These are phyloP conservation scores for Agaricus blazei DNA, from an alignment of 768 basidiomycete species.

Conservation along the genomic window DNA sequence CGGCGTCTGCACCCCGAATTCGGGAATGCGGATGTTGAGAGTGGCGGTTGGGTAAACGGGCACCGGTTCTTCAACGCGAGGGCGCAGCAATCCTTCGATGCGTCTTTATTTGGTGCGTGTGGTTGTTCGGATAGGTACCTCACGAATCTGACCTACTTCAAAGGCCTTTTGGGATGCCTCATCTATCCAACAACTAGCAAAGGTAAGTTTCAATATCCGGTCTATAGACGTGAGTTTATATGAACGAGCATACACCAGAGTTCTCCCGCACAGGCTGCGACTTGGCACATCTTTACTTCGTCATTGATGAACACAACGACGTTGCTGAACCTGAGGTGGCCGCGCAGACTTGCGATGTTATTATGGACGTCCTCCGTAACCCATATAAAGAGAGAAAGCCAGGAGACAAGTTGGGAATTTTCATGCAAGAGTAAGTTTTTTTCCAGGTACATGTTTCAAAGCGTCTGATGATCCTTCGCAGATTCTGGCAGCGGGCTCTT, in stretches of 20 bases:
- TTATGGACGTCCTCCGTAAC: slow-evolving; percentile 18
- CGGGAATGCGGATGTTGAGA: slow-evolving; percentile 19
- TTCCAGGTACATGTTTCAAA: background rate
- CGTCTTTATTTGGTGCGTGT: slow-evolving; percentile 19
- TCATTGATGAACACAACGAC: slow-evolving; percentile 19
- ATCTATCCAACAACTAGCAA: background rate
- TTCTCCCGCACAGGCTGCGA: slow-evolving; percentile 17
- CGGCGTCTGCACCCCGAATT: slow-evolving; percentile 6
- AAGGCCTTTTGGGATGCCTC: slow-evolving; percentile 6
- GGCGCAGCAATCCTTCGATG: slow-evolving; percentile 19
- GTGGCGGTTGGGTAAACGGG: slow-evolving; percentile 19
- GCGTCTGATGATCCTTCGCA: background rate
- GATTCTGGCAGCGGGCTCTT: slow-evolving; percentile 15
- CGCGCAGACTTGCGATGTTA: slow-evolving; percentile 11
- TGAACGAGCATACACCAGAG: slow-evolving; percentile 11
- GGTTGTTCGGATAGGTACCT: background rate
- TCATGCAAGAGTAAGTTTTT: slow-evolving; percentile 5
- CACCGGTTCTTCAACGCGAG: slow-evolving; percentile 19
- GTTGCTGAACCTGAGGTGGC: slow-evolving; percentile 12
- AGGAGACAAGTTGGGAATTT: slow-evolving; percentile 13
- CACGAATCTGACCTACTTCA: background rate
- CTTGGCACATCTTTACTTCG: slow-evolving; percentile 17
- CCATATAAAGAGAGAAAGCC: slow-evolving; percentile 16
- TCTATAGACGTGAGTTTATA: too few relatives aligned
- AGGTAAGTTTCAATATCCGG: background rate